These are phyloP conservation scores for Triangularia setosa DNA, from an alignment of 2,329 filamentous ascomycete species.

Conservation along the genomic window DNA sequence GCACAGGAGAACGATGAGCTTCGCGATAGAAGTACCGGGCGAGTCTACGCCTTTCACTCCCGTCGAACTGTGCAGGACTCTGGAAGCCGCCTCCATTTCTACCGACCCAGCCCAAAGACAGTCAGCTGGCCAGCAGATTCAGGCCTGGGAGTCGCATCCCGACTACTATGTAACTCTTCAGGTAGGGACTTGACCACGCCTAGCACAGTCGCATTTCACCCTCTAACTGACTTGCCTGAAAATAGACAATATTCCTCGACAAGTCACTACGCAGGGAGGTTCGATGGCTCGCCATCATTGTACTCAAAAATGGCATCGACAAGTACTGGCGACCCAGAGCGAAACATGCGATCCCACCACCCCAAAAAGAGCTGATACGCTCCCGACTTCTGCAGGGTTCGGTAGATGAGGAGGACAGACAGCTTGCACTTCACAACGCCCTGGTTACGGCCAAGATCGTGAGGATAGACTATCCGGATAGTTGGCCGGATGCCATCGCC, in stretches of 20 bases:
- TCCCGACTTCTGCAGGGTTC: slow-evolving; percentile 71
- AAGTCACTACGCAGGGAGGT: slow-evolving; percentile 70
- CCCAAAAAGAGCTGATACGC: slow-evolving; percentile 75
- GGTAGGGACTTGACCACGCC: slow-evolving; percentile 39
- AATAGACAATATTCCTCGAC: slow-evolving; percentile 75
- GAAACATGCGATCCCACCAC: slow-evolving; percentile 64
- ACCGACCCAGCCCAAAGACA: slow-evolving; percentile 61
- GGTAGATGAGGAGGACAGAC: slow-evolving; percentile 69
- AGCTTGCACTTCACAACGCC: slow-evolving; percentile 82
- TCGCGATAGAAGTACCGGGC: slow-evolving; percentile 73
- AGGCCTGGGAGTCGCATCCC: slow-evolving; percentile 63
- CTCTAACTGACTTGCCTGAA: background rate
- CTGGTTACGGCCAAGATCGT: slow-evolving; percentile 84
- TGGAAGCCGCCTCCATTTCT: slow-evolving; percentile 58
- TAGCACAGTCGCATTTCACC: slow-evolving; percentile 3
- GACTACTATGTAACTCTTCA: slow-evolving; percentile 68
- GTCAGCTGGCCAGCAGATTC: slow-evolving; percentile 65
- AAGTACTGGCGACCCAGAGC: slow-evolving; percentile 78
- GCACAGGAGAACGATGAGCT: slow-evolving; percentile 51
- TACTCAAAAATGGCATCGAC: slow-evolving; percentile 95
- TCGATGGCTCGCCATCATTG: slow-evolving; percentile 85
- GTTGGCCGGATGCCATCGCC: slow-evolving; percentile 68
- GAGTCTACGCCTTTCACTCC: slow-evolving; percentile 70
- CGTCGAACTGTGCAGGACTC: slow-evolving; percentile 59
- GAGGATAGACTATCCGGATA: slow-evolving; percentile 80